Percentiles rank a stretch among this genome's conserved stretches.
Conservation (phyloP, 108 stramenopile genomes). For the Fistulifera pelliculosa region DNA sequence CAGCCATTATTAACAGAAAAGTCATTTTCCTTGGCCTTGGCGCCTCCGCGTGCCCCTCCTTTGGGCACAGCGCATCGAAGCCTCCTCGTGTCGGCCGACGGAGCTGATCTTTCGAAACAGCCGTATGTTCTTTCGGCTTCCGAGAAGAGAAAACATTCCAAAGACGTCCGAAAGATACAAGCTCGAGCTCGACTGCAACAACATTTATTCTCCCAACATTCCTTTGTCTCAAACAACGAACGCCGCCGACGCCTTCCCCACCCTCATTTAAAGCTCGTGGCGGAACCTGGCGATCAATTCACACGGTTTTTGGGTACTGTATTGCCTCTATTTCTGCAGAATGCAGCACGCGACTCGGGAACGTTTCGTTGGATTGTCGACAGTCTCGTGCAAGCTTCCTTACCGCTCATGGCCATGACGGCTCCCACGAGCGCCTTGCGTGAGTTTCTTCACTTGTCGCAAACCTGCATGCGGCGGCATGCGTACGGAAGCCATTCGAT, state of each 20-base stretch:
- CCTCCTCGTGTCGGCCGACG: background rate
- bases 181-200: conserved; percentile 3
- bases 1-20: conserved; percentile 36
- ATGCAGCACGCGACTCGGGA: conserved; percentile 53
- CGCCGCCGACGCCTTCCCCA: conserved; percentile 16
- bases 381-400: conserved; percentile 22
- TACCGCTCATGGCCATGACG: conserved; percentile 28
- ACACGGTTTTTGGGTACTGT: conserved; percentile 42
- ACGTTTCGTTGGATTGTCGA: conserved; percentile 45
- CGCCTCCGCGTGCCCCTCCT: conserved; percentile 56
- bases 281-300: conserved; percentile 24
- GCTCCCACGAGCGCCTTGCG: no score
- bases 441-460: no score
- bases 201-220: conserved; percentile 6
- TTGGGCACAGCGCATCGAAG: conserved; percentile 21
- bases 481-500: conserved; percentile 42
- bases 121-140: conserved; percentile 3
- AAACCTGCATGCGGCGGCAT: conserved; percentile 2
- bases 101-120: background rate
- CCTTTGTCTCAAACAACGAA: background rate
- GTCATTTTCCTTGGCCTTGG: conserved; percentile 39
- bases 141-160: conserved; percentile 15
- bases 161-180: conserved; percentile 3
- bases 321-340: conserved; percentile 43
- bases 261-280: conserved; percentile 45